A percentile compares a stretch with the other conserved stretches of the same genome.
These are phyloP conservation scores for Lipomyces mesembrius DNA, from an alignment of 805 yeast species.

Conservation along the genomic window DNA sequence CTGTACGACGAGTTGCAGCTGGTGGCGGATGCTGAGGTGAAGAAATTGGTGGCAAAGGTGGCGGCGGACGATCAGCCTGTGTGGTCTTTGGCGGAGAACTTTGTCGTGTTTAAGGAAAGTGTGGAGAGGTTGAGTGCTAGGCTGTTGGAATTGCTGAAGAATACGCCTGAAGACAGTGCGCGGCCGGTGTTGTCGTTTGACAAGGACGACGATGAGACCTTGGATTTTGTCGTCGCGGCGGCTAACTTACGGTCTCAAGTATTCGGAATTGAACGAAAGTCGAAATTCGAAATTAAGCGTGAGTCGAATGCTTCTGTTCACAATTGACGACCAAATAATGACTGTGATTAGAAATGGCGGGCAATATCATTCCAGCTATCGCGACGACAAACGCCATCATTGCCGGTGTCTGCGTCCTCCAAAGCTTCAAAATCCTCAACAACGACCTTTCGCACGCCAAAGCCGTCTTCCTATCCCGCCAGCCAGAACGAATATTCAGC, in stretches of 20 bases:
- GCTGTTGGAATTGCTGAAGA: conserved; percentile 38
- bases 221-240: conserved; percentile 84
- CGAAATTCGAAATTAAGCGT: conserved; percentile 83
- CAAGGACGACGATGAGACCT: conserved; percentile 92
- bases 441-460: conserved; percentile 41
- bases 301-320: neutral
- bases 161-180: neutral
- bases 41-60: conserved; percentile 38
- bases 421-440: conserved; percentile 62
- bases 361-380: conserved; percentile 97
- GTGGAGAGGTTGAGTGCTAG: conserved; percentile 59
- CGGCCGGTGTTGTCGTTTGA: conserved; percentile 59
- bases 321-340: neutral
- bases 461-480: conserved; percentile 56
- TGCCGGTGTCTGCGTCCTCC: conserved; percentile 83
- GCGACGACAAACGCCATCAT: conserved; percentile 97
- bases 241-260: conserved; percentile 75
- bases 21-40: conserved; percentile 20
- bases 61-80: conserved; percentile 49
- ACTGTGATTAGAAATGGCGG: conserved; percentile 64
- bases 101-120: conserved; percentile 60
- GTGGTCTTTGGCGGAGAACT: conserved; percentile 69
- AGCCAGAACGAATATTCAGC: conserved; percentile 66
- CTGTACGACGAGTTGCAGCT: conserved; percentile 40
- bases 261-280: conserved; percentile 69